phyloP scores from a whole-genome alignment of 345 rosid species.

The Sisymbrium irio region DNA sequence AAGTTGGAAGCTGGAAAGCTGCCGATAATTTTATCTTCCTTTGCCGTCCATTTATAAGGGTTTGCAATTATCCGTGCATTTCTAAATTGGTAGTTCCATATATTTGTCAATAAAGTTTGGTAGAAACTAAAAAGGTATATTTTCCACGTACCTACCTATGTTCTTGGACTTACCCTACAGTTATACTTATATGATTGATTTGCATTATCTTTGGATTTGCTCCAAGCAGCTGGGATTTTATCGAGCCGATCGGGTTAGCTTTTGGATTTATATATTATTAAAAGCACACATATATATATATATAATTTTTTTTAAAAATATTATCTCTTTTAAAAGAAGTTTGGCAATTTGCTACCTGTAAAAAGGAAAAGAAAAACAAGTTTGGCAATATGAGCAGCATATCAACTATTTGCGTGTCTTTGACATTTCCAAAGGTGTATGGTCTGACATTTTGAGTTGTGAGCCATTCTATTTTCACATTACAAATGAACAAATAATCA shows the following conservation, averaged over 20 bases:
- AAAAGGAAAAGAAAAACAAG: not conserved
- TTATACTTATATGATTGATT: slow-evolving; percentile 1
- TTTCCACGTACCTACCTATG: not conserved
- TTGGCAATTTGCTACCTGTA: not conserved
- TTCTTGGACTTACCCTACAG: not conserved
- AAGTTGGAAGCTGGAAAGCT: slow-evolving; percentile 18
- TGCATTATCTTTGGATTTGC: slow-evolving; percentile 12
- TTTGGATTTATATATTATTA: not conserved
- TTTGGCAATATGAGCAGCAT: slow-evolving; percentile 5
- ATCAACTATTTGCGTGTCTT: slow-evolving; percentile 15
- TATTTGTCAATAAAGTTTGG: slow-evolving; percentile 18
- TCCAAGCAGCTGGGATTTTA: not conserved
- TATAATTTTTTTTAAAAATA: not conserved
- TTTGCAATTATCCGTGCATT: slow-evolving; percentile 6
- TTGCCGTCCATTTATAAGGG: slow-evolving; percentile 25
- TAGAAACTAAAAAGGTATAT: not conserved
- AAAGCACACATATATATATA: not conserved
- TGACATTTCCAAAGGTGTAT: slow-evolving; percentile 12
- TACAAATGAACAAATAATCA: not conserved
- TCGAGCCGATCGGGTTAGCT: not conserved
- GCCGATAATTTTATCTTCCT: not conserved
- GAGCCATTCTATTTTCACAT: slow-evolving; percentile 25
- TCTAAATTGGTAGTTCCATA: slow-evolving; percentile 5
- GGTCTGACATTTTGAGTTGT: slow-evolving; percentile 28
- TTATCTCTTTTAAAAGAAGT: not conserved